phyloP scores from a whole-genome alignment of 257 asterid species.

The Lycium barbarum region DNA sequence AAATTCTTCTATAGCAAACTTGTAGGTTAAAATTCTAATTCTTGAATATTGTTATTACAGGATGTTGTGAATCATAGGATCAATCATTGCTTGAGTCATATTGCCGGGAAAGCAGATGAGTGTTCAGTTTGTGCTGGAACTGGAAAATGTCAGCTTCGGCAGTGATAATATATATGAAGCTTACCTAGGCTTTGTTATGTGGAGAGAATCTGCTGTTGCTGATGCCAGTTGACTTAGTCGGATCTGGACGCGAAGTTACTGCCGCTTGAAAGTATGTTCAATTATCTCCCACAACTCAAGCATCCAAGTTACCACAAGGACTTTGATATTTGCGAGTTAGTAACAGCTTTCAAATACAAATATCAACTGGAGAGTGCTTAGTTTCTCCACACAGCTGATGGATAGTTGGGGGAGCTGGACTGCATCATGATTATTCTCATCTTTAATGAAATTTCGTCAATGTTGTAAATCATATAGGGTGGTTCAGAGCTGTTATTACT shows the following conservation, averaged over 20 bases:
- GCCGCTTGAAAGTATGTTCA: neutral
- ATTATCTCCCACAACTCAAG: neutral
- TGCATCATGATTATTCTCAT: neutral
- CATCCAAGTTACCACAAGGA: neutral
- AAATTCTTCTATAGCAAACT: neutral
- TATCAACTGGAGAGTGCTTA: neutral
- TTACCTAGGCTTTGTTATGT: neutral
- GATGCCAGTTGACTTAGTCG: neutral
- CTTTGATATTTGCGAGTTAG: neutral
- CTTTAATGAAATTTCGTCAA: too few relatives aligned
- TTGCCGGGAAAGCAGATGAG: constrained; percentile 80
- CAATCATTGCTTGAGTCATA: constrained; percentile 83
- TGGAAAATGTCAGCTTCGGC: constrained; percentile 66
- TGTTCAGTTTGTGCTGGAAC: constrained; percentile 95
- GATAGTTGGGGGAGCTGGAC: neutral
- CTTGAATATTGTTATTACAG: constrained; percentile 48
- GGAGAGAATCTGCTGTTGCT: neutral
- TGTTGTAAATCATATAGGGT: neutral
- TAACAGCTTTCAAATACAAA: neutral
- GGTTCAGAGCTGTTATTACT: neutral
- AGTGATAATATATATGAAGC: constrained; percentile 1
- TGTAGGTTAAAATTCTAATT: neutral
- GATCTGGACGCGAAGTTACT: neutral
- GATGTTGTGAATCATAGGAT: constrained; percentile 90
- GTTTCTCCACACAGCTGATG: neutral